Evolutionary conservation across 2,329 filamentous ascomycete species (phyloP), one percentile per base, ranked within the genome.

Genomic region (Cordyceps cicadae): DNA sequence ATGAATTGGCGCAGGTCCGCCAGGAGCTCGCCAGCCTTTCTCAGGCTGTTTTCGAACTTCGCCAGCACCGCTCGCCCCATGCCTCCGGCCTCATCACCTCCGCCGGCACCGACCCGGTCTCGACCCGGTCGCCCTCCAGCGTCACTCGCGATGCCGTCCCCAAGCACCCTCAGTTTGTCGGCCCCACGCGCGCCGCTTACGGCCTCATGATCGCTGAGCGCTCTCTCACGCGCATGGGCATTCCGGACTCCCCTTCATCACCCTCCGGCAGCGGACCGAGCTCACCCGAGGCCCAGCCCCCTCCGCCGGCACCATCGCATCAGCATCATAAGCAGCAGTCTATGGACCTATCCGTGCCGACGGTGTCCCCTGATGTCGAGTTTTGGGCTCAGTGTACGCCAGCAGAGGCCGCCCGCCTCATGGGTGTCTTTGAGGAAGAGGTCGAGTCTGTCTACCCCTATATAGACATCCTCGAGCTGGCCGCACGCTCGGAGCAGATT

Each of bases 351-450:
- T 50, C 70, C 66, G 0, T 66, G 0, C 45, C 63, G 0, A 63
- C 52, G 1, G 50, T 62, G 0, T 64, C 64, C 12, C 49, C 54
- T 0, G 66, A 68, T 3, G 15, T 62, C 0, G 58, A 65, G 0
- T 68, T 71, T 52, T 70, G 70, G 68, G 52, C 64, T 2, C 60
- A 56, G 1, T 68, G 66, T 34, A 63, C 64, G 6, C 58, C 65
- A 0, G 63, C 62, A 0, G 72, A 75, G n/a, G 46, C 74, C 0
- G 60, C 66, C 0, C 64, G 72, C 32, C 68, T 75, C 34, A 63
- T 75, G n/a, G 65, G 69, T 8, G 69, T 72, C 4, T 76, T 72
- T 29, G 69, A 72, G n/a, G 75, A 77, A 45, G 74, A 76, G 48
- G 69, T 75, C 24, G 75, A 75, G 24, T 69, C 69, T 0, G 68